Evolutionary conservation across 176 grass and related monocot species (phyloP).

Genomic region (Aechmea fasciata): DNA sequence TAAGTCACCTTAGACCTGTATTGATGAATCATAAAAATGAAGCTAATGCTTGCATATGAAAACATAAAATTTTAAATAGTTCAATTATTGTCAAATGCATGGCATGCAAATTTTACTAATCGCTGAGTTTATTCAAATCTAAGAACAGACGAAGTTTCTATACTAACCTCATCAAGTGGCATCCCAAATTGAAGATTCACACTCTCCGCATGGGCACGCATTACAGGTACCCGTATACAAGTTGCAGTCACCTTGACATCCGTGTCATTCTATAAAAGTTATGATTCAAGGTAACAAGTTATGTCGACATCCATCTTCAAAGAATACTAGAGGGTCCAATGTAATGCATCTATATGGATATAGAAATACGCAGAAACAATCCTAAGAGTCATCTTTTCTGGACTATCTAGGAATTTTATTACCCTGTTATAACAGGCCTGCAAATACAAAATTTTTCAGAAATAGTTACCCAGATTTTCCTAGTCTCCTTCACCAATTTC

Average conservation of each 20-base stretch:
- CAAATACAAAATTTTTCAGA: neutral
- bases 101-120: neutral
- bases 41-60: no score
- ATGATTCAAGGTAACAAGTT: constrained; percentile 4
- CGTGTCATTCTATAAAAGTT: constrained; percentile 54
- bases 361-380: no score
- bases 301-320: neutral
- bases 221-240: constrained; percentile 86
- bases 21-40: no score
- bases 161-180: constrained; percentile 84
- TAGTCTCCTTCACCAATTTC: constrained; percentile 92
- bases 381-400: no score
- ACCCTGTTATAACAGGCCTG: neutral
- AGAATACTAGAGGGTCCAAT: neutral
- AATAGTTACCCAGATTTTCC: constrained; percentile 75
- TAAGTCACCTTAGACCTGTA: no score
- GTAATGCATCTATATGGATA: no score
- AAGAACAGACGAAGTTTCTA: neutral
- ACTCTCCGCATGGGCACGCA: constrained; percentile 86
- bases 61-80: no score
- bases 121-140: neutral
- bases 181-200: constrained; percentile 94
- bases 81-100: no score
- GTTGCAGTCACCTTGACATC: constrained; percentile 88
- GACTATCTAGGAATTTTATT: no score